Percentiles rank a stretch among this genome's conserved stretches.
phyloP scores from a whole-genome alignment of 495 filamentous ascomycete genomes.

The Acidomyces sp. region DNA sequence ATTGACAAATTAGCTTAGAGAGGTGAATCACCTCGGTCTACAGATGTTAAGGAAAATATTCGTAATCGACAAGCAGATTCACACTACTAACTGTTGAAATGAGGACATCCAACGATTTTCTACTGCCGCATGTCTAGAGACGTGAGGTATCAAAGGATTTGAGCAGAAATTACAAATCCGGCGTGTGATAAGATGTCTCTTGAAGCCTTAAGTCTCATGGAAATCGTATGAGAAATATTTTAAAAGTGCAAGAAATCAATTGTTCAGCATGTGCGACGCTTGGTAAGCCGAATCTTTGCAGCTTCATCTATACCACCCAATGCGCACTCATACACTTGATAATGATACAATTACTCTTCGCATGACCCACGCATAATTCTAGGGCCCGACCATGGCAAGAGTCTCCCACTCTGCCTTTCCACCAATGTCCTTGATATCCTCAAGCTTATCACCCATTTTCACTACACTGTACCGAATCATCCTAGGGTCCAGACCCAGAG shows the following conservation, averaged over 20 bases:
- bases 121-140: not conserved
- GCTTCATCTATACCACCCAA: not conserved
- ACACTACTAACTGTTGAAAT: not conserved
- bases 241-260: not conserved
- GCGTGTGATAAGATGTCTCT: not conserved
- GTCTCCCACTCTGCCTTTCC: constrained; percentile 49
- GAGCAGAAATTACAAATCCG: too few relatives aligned
- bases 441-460: constrained; percentile 69
- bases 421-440: constrained; percentile 48
- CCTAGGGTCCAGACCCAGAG: constrained; percentile 74
- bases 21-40: not conserved
- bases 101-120: not conserved
- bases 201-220: not conserved
- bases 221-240: not conserved
- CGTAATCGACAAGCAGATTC: not conserved
- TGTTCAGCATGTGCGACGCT: not conserved
- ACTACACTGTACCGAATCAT: constrained; percentile 79
- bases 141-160: too few relatives aligned
- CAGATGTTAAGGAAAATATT: not conserved
- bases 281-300: not conserved
- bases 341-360: not conserved
- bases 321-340: not conserved
- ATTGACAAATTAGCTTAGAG: not conserved
- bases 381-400: not conserved
- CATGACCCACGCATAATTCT: not conserved